These are phyloP conservation scores for Wickerhamomyces rabaulensis DNA, from an alignment of 805 yeast species.

Conservation along the genomic window DNA sequence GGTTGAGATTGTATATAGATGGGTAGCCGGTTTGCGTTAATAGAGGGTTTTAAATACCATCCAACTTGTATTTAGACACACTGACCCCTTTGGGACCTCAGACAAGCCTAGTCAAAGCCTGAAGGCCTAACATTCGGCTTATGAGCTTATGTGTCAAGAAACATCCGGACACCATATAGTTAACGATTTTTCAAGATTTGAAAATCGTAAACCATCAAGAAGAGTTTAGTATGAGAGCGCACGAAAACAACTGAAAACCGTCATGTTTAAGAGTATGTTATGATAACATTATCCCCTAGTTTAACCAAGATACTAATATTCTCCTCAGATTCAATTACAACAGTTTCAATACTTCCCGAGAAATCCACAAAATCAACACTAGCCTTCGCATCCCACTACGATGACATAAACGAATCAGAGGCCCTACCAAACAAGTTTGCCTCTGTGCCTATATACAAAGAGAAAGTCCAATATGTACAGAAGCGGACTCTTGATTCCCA, in stretches of 20 bases:
- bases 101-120: too few relatives aligned
- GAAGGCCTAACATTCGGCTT: too few relatives aligned
- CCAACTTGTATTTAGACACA: not conserved
- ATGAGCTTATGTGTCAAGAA: not conserved
- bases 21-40: not conserved
- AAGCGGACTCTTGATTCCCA: constrained; percentile 3
- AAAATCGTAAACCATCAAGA: not conserved
- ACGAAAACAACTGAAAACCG: not conserved
- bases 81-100: too few relatives aligned
- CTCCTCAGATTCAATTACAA: not conserved
- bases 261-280: not conserved
- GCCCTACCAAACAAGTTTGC: constrained; percentile 15
- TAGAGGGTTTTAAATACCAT: not conserved
- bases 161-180: not conserved
- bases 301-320: not conserved
- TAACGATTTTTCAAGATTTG: not conserved
- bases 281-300: not conserved
- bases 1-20: not conserved
- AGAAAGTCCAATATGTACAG: constrained; percentile 4
- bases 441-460: constrained; percentile 15
- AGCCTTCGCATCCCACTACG: not conserved
- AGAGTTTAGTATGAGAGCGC: not conserved
- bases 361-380: not conserved
- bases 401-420: constrained; percentile 2
- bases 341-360: not conserved